Percentiles rank a stretch among this genome's conserved stretches.
phyloP scores from a whole-genome alignment of 208 protist genomes.

The Leishmania arabica region DNA sequence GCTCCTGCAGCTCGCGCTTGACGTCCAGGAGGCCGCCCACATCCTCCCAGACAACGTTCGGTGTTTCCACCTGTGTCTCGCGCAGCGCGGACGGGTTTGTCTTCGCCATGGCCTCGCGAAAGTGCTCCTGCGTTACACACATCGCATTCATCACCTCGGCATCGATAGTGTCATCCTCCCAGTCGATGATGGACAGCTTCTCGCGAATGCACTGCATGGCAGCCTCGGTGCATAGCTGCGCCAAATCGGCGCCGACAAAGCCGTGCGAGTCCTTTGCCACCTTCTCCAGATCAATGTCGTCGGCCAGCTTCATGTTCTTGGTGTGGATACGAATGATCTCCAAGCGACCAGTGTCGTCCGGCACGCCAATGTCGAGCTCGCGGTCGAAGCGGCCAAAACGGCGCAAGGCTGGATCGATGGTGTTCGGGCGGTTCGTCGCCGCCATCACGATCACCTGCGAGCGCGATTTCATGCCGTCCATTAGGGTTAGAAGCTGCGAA shows the following conservation, averaged over 20 bases:
- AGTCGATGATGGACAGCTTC: constrained; percentile 99
- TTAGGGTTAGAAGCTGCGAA: constrained; percentile 99
- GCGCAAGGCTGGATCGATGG: constrained; percentile 99
- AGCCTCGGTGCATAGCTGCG: constrained; percentile 99
- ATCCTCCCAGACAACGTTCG: constrained; percentile 99
- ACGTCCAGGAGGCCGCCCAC: constrained; percentile 99
- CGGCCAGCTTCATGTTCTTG: constrained; percentile 99
- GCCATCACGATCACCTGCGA: constrained; percentile 99
- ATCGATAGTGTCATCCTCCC: constrained; percentile 99
- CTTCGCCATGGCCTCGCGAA: constrained; percentile 95
- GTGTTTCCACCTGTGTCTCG: constrained; percentile 99
- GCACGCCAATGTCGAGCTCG: constrained; percentile 99
- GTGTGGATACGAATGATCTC: constrained; percentile 99
- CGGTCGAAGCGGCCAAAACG: constrained; percentile 99
- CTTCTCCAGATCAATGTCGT: constrained; percentile 98
- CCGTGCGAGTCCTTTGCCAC: constrained; percentile 98
- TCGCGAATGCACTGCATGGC: constrained; percentile 99
- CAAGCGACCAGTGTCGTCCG: constrained; percentile 99
- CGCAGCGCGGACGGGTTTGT: constrained; percentile 99
- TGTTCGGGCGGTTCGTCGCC: constrained; percentile 99
- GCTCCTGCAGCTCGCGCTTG: constrained; percentile 99
- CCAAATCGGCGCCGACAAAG: constrained; percentile 99
- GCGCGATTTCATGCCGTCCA: constrained; percentile 99
- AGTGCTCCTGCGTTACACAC: constrained; percentile 99
- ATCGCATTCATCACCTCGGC: constrained; percentile 98